phyloP scores from a whole-genome alignment of 306 rosid genomes.

The Rubus parviflorus region DNA sequence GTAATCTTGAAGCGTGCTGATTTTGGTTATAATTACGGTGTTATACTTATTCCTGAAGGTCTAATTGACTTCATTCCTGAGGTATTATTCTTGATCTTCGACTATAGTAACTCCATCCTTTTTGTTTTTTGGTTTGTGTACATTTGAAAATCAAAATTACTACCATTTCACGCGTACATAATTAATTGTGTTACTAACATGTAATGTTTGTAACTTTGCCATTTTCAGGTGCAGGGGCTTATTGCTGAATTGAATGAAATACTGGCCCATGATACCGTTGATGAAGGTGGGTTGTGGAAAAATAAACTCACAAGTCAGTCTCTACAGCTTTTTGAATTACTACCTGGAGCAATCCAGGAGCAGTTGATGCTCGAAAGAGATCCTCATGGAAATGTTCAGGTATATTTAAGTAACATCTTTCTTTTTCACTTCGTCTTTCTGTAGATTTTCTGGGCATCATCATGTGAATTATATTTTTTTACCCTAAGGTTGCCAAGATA shows the following conservation, averaged over 20 bases:
- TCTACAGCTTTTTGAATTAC: conserved; percentile 75
- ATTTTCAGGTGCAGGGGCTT: conserved; percentile 86
- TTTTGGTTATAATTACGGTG: conserved; percentile 82
- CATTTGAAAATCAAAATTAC: not conserved
- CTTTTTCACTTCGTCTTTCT: conserved; percentile 14
- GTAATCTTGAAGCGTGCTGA: conserved; percentile 74
- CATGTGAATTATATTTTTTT: conserved; percentile 21
- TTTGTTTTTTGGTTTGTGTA: conserved; percentile 4
- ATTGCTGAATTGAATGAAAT: conserved; percentile 95
- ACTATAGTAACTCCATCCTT: conserved; percentile 9
- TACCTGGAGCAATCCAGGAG: conserved; percentile 97
- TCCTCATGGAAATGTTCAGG: conserved; percentile 99
- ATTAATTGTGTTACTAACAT: conserved; percentile 7
- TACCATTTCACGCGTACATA: not conserved
- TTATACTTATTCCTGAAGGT: conserved; percentile 98
- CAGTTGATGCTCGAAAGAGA: conserved; percentile 99
- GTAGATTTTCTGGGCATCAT: conserved; percentile 5
- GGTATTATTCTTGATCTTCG: conserved; percentile 49
- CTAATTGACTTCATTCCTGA: conserved; percentile 98
- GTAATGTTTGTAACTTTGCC: conserved; percentile 26
- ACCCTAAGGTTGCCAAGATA: conserved; percentile 83
- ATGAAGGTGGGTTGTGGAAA: conserved; percentile 89
- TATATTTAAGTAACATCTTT: conserved; percentile 23
- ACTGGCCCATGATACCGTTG: conserved; percentile 75
- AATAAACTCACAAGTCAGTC: conserved; percentile 83